Base-by-base conservation (phyloP, 2,329 filamentous ascomycete genomes). In the Tolypocladium inflatum region DNA sequence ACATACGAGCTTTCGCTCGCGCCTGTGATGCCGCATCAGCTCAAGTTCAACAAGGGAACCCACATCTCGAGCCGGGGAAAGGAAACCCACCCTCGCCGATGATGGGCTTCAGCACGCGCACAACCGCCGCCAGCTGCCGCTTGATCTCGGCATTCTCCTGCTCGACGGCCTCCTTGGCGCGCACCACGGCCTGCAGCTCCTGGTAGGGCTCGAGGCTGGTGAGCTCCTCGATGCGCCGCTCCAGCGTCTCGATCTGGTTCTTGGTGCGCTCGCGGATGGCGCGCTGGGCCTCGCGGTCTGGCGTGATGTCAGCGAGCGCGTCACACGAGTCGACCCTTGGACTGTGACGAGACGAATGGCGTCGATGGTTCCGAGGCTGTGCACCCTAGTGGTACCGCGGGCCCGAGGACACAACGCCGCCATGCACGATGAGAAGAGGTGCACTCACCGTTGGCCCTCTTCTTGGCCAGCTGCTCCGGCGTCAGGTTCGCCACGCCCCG, bases 191-290 rank as follows among this genome's bases (percentile, higher is more conserved):
- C 71, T 95, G 90, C 23, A 96, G 81, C 68, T 96, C 91, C 68
- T 90, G 86, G 65, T 91, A 92, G 0, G 90, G 90, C 71, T 92
- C 86, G 73, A 91, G 88, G 58, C 82, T 87, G 58, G 89, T 89
- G 63, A 95, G 79, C 61, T 93, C 88, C 57, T 82, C 79, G 61
- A 95, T 91, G 61, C 83, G 80, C 60, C 79, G 79, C 71, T 94
- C 88, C 59, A 94, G 77, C 8, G 74, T 76, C 68, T 93, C 89
- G 64, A 94, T 94, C 71, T 89, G 88, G 59, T 85, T 83, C 74
- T 87, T 90, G 35, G 90, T 94, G 57, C 90, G 84, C 74, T 93
- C 89, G 48, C 90, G 82, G 60, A 95, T 94, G 43, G 89, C 90
- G 54, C 90, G 83, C 71, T 96, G 90, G 37, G 90, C 91, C 71